Base-by-base conservation (phyloP, 371 early-diverging fungal genomes). In the Mortierella sp. region DNA sequence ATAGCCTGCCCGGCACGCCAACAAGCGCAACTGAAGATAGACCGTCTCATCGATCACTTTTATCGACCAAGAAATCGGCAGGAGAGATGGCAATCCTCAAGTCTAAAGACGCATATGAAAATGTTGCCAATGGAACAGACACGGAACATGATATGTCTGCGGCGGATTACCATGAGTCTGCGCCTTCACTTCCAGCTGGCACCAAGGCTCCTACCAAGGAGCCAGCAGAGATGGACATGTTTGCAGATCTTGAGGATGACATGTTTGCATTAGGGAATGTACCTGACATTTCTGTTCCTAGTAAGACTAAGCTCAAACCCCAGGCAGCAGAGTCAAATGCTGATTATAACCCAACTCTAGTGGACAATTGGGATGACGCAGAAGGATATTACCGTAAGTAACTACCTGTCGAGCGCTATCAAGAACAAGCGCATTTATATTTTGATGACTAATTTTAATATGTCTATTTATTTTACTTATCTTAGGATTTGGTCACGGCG, bases 351-450 rank as follows among this genome's bases (percentile, higher is more conserved):
- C 88, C 88, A 4, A 88, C 85, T 45, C 83, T 94, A 5, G 85
- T 87, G 4, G 98, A 97, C 72, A 96, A 94, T 67, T 96, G 95
- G 94, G 98, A 98, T 83, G 99, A 98, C 74, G 88, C 92, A 1
- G 97, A 98, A 70, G 99, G 99, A 19, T 98, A 98, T 87, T 98
- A 97, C 78, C 91, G 95, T 89, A 89, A 85, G 92, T 86, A 19
- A 2, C 19, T n/a, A 23, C 19, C 5, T 7, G 37, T 49, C 42
- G 8, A 43, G 19, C 2, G 2, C 17, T 43, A 19, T 43, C 17
- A 19, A 1, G 13, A 13, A 43, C 19, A 54, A 17, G 53, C 51
- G 47, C 13, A 49, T n/a, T 23, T 5, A 42, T 2, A 28, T 35
- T 42, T 40, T 40, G 29, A 1, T 29, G 15, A n/a, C n/a, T n/a